Conservation (phyloP, 345 rosid genomes). For the Trapa incisa region DNA sequence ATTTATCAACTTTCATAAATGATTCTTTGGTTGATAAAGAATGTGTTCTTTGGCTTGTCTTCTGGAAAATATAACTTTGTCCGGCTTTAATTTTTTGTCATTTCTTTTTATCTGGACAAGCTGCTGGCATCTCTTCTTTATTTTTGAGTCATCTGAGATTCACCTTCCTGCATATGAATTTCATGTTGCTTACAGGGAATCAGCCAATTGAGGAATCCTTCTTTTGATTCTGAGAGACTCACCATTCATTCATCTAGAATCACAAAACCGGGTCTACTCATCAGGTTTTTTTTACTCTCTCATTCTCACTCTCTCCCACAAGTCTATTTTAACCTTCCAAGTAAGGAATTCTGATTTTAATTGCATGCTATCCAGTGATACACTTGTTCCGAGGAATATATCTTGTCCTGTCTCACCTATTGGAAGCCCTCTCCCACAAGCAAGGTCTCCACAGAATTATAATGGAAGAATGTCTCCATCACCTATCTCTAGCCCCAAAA, state of each 20-base stretch:
- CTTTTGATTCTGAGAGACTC: conserved; percentile 40
- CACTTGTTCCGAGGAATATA: conserved; percentile 29
- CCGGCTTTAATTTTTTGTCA: no score
- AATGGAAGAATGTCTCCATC: conserved; percentile 57
- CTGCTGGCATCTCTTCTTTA: neutral
- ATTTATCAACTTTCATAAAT: no score
- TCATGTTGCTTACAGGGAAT: conserved; percentile 26
- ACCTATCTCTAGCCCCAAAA: conserved; percentile 49
- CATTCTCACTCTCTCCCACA: conserved; percentile 5
- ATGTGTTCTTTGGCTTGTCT: no score
- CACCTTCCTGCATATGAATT: neutral
- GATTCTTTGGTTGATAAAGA: no score
- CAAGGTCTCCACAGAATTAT: conserved; percentile 40
- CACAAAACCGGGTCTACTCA: conserved; percentile 17
- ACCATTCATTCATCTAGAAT: conserved; percentile 43
- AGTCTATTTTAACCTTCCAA: neutral
- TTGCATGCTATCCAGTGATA: conserved; percentile 26
- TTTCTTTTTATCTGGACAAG: neutral
- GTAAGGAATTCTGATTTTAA: neutral
- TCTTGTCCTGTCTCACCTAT: conserved; percentile 58
- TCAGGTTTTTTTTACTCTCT: conserved; percentile 26
- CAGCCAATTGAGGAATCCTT: conserved; percentile 28
- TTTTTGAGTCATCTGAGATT: neutral
- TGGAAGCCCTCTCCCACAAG: conserved; percentile 46
- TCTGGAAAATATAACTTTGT: neutral